Evolutionary conservation across 1,284 basidiomycete species (phyloP).

Genomic region (Naganishia sp.): DNA sequence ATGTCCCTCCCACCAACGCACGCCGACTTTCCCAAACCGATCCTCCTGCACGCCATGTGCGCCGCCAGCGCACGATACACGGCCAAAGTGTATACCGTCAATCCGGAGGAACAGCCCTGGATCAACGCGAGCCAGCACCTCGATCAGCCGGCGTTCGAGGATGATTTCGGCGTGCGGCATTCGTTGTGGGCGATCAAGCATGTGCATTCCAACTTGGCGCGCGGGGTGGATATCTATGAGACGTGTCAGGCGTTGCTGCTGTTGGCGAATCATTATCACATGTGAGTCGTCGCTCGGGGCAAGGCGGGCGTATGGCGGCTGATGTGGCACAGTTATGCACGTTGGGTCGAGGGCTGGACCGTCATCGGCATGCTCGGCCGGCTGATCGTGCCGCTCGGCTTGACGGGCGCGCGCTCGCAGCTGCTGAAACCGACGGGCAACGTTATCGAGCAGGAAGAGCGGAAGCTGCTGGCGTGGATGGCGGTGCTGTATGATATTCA

Average conservation of each 20-base stretch:
- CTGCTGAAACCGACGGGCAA: conserved; percentile 45
- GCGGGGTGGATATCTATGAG: conserved; percentile 30
- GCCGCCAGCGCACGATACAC: conserved; percentile 50
- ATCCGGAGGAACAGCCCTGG: conserved; percentile 28
- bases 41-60: conserved; percentile 55
- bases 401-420: conserved; percentile 42
- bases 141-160: conserved; percentile 25
- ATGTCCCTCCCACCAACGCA: conserved; percentile 54
- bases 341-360: conserved; percentile 51
- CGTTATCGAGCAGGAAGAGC: conserved; percentile 46
- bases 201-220: conserved; percentile 24
- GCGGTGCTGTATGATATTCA: conserved; percentile 30
- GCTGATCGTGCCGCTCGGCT: conserved; percentile 42
- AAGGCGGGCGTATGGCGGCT: too few relatives aligned
- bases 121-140: conserved; percentile 16
- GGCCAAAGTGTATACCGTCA: conserved; percentile 35
- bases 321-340: conserved; percentile 38
- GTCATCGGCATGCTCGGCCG: conserved; percentile 37
- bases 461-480: conserved; percentile 38
- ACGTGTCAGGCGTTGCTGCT: conserved; percentile 41
- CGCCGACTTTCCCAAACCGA: conserved; percentile 51
- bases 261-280: conserved; percentile 49
- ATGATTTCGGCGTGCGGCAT: conserved; percentile 34
- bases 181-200: conserved; percentile 26
- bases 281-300: conserved; percentile 19